Conservation (phyloP, 306 rosid species). For the Dryas drummondii region DNA sequence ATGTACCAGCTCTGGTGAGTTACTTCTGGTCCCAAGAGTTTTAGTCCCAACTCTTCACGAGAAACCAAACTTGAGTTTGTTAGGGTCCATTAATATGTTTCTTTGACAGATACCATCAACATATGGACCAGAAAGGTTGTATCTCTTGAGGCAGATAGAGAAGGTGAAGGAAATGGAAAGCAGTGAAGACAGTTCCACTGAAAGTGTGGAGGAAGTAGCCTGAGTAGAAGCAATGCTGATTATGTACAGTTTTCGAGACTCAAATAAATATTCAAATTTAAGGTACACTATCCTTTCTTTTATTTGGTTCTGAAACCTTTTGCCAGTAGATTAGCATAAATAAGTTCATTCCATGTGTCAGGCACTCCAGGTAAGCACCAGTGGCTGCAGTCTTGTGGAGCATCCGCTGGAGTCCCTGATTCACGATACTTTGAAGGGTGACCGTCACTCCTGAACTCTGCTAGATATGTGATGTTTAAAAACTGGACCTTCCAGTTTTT, state of each 20-base stretch:
- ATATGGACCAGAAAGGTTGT: constrained; percentile 91
- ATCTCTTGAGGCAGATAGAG: constrained; percentile 90
- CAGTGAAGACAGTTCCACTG: constrained; percentile 46
- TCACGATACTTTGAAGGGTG: constrained; percentile 92
- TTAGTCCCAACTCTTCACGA: constrained; percentile 11
- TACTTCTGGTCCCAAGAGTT: constrained; percentile 9
- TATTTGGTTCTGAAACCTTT: constrained; percentile 48
- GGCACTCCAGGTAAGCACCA: constrained; percentile 99
- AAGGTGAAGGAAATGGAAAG: constrained; percentile 80
- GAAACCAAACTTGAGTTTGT: not conserved
- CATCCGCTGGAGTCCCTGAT: constrained; percentile 63
- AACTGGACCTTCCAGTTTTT: constrained; percentile 56
- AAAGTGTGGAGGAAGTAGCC: constrained; percentile 51
- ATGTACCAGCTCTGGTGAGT: constrained; percentile 85
- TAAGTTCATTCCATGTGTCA: constrained; percentile 90
- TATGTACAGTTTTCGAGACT: constrained; percentile 42
- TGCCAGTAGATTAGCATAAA: constrained; percentile 64
- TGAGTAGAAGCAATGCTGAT: constrained; percentile 43
- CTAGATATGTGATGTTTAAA: constrained; percentile 81
- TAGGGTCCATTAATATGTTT: constrained; percentile 7
- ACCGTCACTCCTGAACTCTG: constrained; percentile 78
- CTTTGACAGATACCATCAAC: constrained; percentile 86
- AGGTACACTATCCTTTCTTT: constrained; percentile 25
- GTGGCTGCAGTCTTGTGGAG: constrained; percentile 98
- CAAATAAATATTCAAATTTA: constrained; percentile 30